These are phyloP conservation scores for Pichia membranifaciens DNA, from an alignment of 805 yeast species.

Conservation along the genomic window DNA sequence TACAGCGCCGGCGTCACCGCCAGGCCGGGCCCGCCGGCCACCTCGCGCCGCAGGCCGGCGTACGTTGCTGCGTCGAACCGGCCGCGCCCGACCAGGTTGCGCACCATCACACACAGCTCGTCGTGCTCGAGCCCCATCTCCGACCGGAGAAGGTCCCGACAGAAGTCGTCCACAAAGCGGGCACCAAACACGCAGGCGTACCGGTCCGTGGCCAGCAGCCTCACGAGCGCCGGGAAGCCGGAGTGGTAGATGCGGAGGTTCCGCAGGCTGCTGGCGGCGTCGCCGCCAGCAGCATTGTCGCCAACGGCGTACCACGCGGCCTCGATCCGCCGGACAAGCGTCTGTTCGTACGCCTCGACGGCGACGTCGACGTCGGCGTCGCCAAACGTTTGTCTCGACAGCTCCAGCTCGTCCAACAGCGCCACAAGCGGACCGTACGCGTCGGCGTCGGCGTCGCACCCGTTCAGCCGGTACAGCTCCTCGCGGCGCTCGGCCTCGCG, in stretches of 20 bases:
- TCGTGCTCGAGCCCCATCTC: constrained; percentile 2
- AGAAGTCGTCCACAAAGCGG: constrained; percentile 7
- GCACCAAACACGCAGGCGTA: not conserved
- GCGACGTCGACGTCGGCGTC: not conserved
- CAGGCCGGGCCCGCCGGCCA: not conserved
- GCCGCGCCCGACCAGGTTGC: not conserved
- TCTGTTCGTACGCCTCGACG: not conserved
- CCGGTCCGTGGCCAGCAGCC: not conserved
- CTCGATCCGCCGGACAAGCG: not conserved
- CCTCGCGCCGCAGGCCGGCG: not conserved
- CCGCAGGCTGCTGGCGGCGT: constrained; percentile 8
- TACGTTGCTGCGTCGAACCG: constrained; percentile 1
- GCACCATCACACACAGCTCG: constrained; percentile 3
- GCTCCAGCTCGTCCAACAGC: not conserved
- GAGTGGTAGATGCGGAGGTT: constrained; percentile 5
- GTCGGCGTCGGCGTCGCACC: not conserved
- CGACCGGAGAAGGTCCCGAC: constrained; percentile 3
- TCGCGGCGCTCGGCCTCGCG: not conserved
- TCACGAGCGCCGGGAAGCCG: not conserved
- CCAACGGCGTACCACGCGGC: constrained; percentile 10
- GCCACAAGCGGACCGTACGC: not conserved
- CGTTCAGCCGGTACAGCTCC: not conserved
- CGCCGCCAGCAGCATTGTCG: too few relatives aligned
- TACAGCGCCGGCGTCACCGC: constrained; percentile 14
- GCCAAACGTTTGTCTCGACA: too few relatives aligned